Conservation (phyloP, 495 filamentous ascomycete genomes). For the Neurospora tetraspora region DNA sequence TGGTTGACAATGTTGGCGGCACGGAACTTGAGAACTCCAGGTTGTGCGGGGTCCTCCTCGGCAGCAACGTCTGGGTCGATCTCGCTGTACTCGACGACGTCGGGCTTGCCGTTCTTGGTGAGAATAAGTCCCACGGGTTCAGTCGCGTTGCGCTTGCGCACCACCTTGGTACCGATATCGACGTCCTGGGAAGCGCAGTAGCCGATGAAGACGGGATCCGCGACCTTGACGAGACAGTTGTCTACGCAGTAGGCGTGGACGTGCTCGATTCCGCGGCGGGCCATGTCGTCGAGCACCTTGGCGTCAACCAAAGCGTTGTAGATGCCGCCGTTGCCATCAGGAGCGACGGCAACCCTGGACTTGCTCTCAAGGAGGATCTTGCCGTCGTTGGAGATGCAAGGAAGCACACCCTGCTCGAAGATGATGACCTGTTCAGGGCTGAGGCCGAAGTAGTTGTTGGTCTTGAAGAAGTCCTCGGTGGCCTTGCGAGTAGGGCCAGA, state of each 20-base stretch:
- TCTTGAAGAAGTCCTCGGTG: slow-evolving; percentile 85
- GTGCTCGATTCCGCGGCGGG: slow-evolving; percentile 80
- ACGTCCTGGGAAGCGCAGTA: slow-evolving; percentile 83
- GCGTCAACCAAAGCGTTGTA: slow-evolving; percentile 84
- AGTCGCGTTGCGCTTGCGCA: slow-evolving; percentile 93
- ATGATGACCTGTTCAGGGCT: slow-evolving; percentile 75
- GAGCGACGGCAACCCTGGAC: slow-evolving; percentile 86
- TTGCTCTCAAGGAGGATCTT: slow-evolving; percentile 93
- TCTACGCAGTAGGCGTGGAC: slow-evolving; percentile 97
- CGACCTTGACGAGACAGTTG: slow-evolving; percentile 97
- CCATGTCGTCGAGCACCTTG: slow-evolving; percentile 80
- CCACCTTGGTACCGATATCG: slow-evolving; percentile 96
- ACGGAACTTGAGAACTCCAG: slow-evolving; percentile 81
- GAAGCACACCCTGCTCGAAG: slow-evolving; percentile 95
- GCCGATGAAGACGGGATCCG: slow-evolving; percentile 91
- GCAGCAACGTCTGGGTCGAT: slow-evolving; percentile 75
- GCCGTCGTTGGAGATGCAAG: slow-evolving; percentile 94
- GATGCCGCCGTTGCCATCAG: slow-evolving; percentile 97
- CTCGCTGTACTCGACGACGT: slow-evolving; percentile 98
- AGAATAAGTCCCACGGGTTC: slow-evolving; percentile 95
- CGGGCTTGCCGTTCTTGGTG: slow-evolving; percentile 88
- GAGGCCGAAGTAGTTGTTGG: slow-evolving; percentile 85
- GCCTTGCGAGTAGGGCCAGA: slow-evolving; percentile 89
- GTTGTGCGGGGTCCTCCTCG: slow-evolving; percentile 76
- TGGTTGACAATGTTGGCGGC: slow-evolving; percentile 99